Evolutionary conservation across 2,329 filamentous ascomycete species (phyloP), one percentile per base, ranked within the genome.

Genomic region (Monascus ruber): DNA sequence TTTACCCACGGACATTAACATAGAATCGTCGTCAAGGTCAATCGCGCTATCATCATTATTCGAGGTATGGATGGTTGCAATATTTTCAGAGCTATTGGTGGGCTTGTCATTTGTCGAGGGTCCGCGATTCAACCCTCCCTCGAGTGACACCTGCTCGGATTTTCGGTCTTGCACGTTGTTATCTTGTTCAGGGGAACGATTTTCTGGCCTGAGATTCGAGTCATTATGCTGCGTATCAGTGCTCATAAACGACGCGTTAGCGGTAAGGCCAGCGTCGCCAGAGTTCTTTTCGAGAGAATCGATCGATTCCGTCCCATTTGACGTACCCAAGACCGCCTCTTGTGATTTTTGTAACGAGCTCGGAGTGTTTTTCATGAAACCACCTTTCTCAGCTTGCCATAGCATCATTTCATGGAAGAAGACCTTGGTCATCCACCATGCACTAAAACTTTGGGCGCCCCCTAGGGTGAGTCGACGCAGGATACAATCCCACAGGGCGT

Each of bases 331-430:
- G 47, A 1, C 41, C 6, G 28, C 28, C 10, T 29, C 28, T 29
- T 29, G 46, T 17, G 53, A 47, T 33, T 46, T 52, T 34, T 56
- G 57, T 36, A 62, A 42, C 24, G 56, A 55, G 33, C 51, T 55
- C 2, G 64, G 64, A 2, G 62, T 60, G 44, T 71, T 69, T 27
- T 71, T 71, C 68, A 95, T 79, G 56, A 95, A 95, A 0, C 89
- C 89, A 37, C 88, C 89, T 51, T 88, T 81, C 53, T 93, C 86
- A 0, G 85, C 86, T 49, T 94, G 71, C 73, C 93, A 95, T 41
- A 83, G 74, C 36, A 87, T 78, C 85, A 94, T 93, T 65, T 96
- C 89, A 54, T 95, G 88, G 38, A 95, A 76, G 72, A 89, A 96
- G 42, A 89, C 88, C 59, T 95, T 94, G 3, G 87, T 87, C 42